Evolutionary conservation across 495 filamentous ascomycete genomes (phyloP).

Genomic region (Talaromyces thailandensis): DNA sequence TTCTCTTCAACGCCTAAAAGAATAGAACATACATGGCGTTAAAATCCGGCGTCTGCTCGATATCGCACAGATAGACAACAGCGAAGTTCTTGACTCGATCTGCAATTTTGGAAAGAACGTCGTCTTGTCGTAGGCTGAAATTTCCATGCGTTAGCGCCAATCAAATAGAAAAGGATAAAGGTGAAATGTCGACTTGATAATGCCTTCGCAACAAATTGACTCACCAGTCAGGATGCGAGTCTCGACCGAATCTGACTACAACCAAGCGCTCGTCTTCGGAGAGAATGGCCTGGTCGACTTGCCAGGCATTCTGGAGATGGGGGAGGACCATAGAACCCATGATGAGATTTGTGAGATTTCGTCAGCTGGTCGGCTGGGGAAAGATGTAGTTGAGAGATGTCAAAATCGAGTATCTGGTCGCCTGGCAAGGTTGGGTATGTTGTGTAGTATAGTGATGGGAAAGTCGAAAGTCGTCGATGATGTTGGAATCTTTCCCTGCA

Average conservation of each 20-base stretch:
- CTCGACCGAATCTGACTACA: conserved; percentile 87
- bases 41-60: conserved; percentile 94
- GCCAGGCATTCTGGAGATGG: conserved; percentile 89
- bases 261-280: conserved; percentile 92
- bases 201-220: conserved; percentile 7
- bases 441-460: not conserved
- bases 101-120: conserved; percentile 72
- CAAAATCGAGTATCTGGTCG: not conserved
- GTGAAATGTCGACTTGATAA: not conserved
- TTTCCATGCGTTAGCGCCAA: conserved; percentile 21
- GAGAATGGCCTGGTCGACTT: conserved; percentile 90
- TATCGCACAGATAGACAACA: conserved; percentile 93
- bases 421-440: not conserved
- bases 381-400: no score
- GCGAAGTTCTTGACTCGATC: conserved; percentile 48
- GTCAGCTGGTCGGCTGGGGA: no score
- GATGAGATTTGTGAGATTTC: conserved; percentile 6
- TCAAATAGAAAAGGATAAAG: not conserved
- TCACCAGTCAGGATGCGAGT: conserved; percentile 56
- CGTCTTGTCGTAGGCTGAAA: conserved; percentile 77
- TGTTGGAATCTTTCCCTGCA: not conserved
- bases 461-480: not conserved
- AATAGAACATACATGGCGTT: conserved; percentile 66
- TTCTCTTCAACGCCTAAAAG: not conserved
- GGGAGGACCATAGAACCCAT: conserved; percentile 94